Conservation (phyloP, 768 basidiomycete genomes). For the Rhodotorula sphaerocarpa region DNA sequence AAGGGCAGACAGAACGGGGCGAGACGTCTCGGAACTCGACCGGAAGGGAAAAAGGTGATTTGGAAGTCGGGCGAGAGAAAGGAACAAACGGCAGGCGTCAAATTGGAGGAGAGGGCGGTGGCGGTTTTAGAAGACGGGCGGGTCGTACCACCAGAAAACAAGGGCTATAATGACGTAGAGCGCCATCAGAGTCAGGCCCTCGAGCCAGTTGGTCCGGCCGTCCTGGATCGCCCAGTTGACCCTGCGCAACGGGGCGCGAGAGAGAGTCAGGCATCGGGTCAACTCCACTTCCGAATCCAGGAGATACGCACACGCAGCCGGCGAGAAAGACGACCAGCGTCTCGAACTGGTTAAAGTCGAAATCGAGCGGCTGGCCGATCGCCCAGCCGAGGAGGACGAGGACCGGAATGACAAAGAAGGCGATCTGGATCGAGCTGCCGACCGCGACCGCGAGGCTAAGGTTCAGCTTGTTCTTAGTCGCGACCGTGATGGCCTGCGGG, state of each 20-base stretch:
- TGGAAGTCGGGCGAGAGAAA: background rate
- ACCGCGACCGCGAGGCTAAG: conserved; percentile 84
- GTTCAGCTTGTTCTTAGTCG: conserved; percentile 75
- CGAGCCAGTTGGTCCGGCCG: conserved; percentile 47
- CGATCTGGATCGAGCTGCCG: conserved; percentile 44
- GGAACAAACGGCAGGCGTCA: background rate
- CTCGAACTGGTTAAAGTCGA: conserved; percentile 79
- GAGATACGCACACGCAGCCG: conserved; percentile 46
- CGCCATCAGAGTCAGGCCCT: conserved; percentile 50
- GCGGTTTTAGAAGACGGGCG: too few relatives aligned
- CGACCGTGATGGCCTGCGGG: conserved; percentile 70
- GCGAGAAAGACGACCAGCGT: conserved; percentile 53
- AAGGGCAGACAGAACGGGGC: too few relatives aligned
- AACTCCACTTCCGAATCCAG: too few relatives aligned
- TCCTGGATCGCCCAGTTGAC: conserved; percentile 55
- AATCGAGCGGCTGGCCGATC: conserved; percentile 55
- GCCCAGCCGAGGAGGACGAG: conserved; percentile 69
- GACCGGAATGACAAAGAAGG: conserved; percentile 12
- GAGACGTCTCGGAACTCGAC: too few relatives aligned
- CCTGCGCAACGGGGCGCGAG: conserved; percentile 44
- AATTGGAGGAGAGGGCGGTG: too few relatives aligned
- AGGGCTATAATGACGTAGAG: conserved; percentile 55
- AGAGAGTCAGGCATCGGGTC: too few relatives aligned
- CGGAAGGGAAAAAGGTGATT: too few relatives aligned
- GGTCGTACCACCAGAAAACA: background rate